Evolutionary conservation across 176 grass and related monocot genomes (phyloP).

Genomic region (sorghum (Sorghum bicolor)): DNA sequence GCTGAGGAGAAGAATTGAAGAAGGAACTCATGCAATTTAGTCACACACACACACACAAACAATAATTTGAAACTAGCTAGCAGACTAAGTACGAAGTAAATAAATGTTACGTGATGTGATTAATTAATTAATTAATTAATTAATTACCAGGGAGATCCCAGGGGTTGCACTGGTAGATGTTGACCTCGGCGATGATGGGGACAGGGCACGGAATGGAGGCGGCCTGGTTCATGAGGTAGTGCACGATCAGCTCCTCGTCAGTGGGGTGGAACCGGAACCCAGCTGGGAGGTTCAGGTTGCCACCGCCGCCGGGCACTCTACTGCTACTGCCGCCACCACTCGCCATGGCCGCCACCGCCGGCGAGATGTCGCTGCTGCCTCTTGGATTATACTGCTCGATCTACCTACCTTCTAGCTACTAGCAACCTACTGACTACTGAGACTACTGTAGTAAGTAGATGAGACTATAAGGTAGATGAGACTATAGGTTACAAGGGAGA

Average conservation of each 20-base stretch:
- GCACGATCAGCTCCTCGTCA: constrained; percentile 76
- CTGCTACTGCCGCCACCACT: neutral
- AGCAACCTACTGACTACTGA: neutral
- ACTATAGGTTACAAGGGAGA: too few species aligned
- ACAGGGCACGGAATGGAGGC: constrained; percentile 40
- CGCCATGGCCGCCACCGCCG: neutral
- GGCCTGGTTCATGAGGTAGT: constrained; percentile 66
- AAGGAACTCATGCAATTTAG: too few species aligned
- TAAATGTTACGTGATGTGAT: too few species aligned
- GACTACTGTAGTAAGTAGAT: too few species aligned
- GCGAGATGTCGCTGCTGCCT: neutral
- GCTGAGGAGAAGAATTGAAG: neutral
- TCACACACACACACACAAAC: too few species aligned
- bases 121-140: too few species aligned
- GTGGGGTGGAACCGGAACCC: constrained; percentile 92
- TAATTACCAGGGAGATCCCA: constrained; percentile 80
- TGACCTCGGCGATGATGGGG: constrained; percentile 80
- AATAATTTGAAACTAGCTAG: too few species aligned
- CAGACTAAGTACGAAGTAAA: too few species aligned
- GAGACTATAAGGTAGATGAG: too few species aligned
- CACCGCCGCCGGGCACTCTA: neutral
- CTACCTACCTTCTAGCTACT: neutral
- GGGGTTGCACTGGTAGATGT: constrained; percentile 90
- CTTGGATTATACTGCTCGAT: neutral
- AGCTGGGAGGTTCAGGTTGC: constrained; percentile 44